A percentile compares a stretch with the other conserved stretches of the same genome.
phyloP scores from a whole-genome alignment of 352 stramenopile genomes.

The Phytophthora citrophthora region DNA sequence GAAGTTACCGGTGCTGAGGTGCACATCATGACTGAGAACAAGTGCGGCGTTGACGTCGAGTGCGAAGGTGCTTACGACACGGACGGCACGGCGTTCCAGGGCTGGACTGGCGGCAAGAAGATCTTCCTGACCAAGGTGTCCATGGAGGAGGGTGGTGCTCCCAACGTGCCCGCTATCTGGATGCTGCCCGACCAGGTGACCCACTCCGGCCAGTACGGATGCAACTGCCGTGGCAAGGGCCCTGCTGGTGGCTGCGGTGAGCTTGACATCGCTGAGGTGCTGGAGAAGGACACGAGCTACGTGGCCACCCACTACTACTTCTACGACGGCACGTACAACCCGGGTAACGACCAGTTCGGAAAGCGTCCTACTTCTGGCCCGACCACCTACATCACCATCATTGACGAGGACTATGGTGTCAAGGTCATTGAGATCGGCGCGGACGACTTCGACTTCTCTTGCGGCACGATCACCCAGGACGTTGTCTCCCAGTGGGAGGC shows the following conservation, averaged over 20 bases:
- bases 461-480: slow-evolving; percentile 52
- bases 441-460: slow-evolving; percentile 72
- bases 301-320: slow-evolving; percentile 87
- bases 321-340: slow-evolving; percentile 61
- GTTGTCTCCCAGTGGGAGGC: slow-evolving; percentile 66
- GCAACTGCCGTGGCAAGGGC: slow-evolving; percentile 81
- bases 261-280: slow-evolving; percentile 79
- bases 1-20: slow-evolving; percentile 76
- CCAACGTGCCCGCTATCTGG: slow-evolving; percentile 79
- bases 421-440: slow-evolving; percentile 67
- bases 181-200: slow-evolving; percentile 74
- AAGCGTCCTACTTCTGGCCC: slow-evolving; percentile 54
- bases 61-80: slow-evolving; percentile 77
- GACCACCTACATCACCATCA: slow-evolving; percentile 74
- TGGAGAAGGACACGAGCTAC: slow-evolving; percentile 62
- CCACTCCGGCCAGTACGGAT: slow-evolving; percentile 78
- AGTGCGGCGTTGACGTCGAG: slow-evolving; percentile 55
- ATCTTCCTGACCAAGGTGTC: slow-evolving; percentile 77
- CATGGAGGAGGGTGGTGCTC: slow-evolving; percentile 51
- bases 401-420: slow-evolving; percentile 70
- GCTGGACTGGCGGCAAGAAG: slow-evolving; percentile 81
- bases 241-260: slow-evolving; percentile 73
- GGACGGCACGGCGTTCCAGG: slow-evolving; percentile 66
- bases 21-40: slow-evolving; percentile 73
- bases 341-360: slow-evolving; percentile 69